A percentile compares a stretch with the other conserved stretches of the same genome.
phyloP scores from a whole-genome alignment of 1,284 basidiomycete species.

The Sporisorium graminicola region DNA sequence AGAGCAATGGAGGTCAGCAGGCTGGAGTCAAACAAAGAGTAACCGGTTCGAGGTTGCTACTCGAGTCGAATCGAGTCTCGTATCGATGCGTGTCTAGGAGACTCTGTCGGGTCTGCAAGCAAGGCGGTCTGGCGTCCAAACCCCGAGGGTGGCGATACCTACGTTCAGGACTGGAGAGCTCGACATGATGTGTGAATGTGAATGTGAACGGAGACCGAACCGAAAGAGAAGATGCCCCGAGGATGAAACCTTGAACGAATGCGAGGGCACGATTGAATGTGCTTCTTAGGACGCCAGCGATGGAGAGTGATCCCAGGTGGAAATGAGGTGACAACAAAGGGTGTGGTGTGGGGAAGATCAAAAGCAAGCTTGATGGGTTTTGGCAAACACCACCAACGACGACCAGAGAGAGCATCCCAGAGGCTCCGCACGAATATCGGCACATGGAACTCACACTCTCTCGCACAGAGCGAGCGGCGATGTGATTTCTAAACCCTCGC shows the following conservation, averaged over 20 bases:
- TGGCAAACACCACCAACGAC: background rate
- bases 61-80: background rate
- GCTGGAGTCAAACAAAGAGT: background rate
- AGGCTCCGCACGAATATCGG: constrained; percentile 12
- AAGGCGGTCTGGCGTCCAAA: background rate
- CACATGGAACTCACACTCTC: constrained; percentile 22
- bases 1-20: background rate
- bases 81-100: background rate
- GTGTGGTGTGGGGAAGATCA: constrained; percentile 17
- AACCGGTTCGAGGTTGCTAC: background rate
- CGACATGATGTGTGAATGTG: constrained; percentile 51
- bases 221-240: constrained; percentile 11
- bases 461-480: background rate
- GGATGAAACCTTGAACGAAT: constrained; percentile 14
- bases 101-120: too few species aligned
- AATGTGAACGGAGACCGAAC: constrained; percentile 14
- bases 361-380: too few species aligned
- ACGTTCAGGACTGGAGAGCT: constrained; percentile 66
- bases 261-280: constrained; percentile 18
- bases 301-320: background rate
- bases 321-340: background rate
- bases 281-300: background rate
- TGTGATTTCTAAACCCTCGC: constrained; percentile 24
- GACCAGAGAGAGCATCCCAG: background rate
- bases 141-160: constrained; percentile 23